Percentiles rank a stretch among this genome's conserved stretches.
These are phyloP conservation scores for Phylloboletellus chloephorus DNA, from an alignment of 1,284 basidiomycete genomes.

Conservation along the genomic window DNA sequence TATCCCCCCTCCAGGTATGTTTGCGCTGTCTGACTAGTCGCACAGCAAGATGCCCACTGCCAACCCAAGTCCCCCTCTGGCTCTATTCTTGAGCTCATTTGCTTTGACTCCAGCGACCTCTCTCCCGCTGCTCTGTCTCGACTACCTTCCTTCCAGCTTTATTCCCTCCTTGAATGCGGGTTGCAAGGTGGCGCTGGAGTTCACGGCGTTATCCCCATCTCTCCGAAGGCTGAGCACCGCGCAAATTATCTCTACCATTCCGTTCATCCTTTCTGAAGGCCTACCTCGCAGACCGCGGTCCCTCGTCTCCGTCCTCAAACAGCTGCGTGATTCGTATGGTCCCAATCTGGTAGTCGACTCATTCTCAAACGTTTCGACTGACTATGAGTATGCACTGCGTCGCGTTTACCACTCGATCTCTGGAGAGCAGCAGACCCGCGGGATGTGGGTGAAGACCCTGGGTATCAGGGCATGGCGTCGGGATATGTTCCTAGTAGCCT, in stretches of 20 bases:
- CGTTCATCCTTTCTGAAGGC: slow-evolving; percentile 22
- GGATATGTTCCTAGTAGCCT: slow-evolving; percentile 42
- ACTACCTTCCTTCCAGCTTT: slow-evolving; percentile 12
- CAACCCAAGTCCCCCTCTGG: slow-evolving; percentile 1
- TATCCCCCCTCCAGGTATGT: neutral
- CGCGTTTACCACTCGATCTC: slow-evolving; percentile 29
- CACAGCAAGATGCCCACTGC: neutral
- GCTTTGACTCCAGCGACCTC: slow-evolving; percentile 6
- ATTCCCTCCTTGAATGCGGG: slow-evolving; percentile 10
- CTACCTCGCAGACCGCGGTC: slow-evolving; percentile 20
- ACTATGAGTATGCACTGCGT: slow-evolving; percentile 29
- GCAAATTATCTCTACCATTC: slow-evolving; percentile 24
- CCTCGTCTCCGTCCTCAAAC: slow-evolving; percentile 21
- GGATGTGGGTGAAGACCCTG: slow-evolving; percentile 30
- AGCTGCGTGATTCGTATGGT: slow-evolving; percentile 25
- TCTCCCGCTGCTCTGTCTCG: slow-evolving; percentile 20
- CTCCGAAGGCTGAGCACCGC: slow-evolving; percentile 19
- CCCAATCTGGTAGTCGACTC: slow-evolving; percentile 36
- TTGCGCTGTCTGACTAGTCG: slow-evolving; percentile 3
- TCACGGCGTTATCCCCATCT: slow-evolving; percentile 27
- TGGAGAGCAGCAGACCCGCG: slow-evolving; percentile 21
- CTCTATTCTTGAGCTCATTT: slow-evolving; percentile 3
- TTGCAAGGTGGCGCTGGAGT: slow-evolving; percentile 20
- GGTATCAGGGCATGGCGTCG: slow-evolving; percentile 44
- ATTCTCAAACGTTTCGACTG: slow-evolving; percentile 41